Evolutionary conservation across 1,284 basidiomycete genomes (phyloP).

Genomic region (Tylopilus sp.): DNA sequence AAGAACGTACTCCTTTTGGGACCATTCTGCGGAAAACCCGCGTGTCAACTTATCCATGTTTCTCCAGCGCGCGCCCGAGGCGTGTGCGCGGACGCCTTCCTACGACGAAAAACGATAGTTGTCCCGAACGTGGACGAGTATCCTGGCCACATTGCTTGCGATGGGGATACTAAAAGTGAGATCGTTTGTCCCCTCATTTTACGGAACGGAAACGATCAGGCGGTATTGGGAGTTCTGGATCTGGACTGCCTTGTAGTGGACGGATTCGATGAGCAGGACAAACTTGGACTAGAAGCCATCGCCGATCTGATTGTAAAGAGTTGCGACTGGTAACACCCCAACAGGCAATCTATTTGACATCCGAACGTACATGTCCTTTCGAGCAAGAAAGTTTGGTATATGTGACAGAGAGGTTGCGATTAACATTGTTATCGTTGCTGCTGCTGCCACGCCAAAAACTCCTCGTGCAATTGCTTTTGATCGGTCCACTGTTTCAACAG

Average conservation of each 20-base stretch:
- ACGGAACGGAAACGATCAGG: constrained; percentile 31
- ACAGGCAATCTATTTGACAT: constrained; percentile 8
- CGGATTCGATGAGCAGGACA: constrained; percentile 76
- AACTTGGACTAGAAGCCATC: constrained; percentile 67
- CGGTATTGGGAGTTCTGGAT: constrained; percentile 75
- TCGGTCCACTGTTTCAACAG: constrained; percentile 71
- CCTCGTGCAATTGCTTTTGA: constrained; percentile 79
- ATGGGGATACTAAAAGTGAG: constrained; percentile 82
- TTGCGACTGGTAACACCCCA: constrained; percentile 52
- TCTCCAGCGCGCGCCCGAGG: constrained; percentile 57
- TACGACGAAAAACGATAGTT: constrained; percentile 52
- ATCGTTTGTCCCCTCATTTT: constrained; percentile 75
- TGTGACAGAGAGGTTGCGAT: background rate
- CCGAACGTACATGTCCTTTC: background rate
- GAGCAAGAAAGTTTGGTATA: background rate
- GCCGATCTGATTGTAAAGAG: constrained; percentile 54
- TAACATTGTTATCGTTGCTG: constrained; percentile 16
- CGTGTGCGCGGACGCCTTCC: constrained; percentile 79
- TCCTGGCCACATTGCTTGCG: constrained; percentile 88
- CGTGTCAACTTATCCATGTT: constrained; percentile 76
- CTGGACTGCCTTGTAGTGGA: constrained; percentile 72
- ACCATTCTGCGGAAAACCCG: constrained; percentile 86
- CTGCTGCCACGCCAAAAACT: constrained; percentile 65
- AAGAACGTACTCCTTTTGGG: constrained; percentile 58
- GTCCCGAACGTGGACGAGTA: constrained; percentile 75